A percentile compares a stretch with the other conserved stretches of the same genome.
These are phyloP conservation scores for Aquilaria yunnanensis DNA, from an alignment of 345 rosid genomes.

Conservation along the genomic window DNA sequence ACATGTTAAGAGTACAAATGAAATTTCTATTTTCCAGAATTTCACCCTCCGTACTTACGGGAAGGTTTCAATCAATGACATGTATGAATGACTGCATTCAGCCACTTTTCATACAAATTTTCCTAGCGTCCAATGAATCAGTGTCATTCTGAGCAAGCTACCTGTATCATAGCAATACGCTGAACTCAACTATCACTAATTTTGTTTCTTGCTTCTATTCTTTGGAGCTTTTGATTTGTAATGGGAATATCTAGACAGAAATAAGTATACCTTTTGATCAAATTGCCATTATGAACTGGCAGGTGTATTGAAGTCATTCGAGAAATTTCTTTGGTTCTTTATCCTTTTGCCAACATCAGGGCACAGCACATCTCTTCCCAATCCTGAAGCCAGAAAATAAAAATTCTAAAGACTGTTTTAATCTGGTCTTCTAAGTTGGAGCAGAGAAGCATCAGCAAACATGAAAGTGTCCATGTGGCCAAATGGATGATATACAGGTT, in stretches of 20 bases:
- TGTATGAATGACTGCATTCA: slow-evolving; percentile 29
- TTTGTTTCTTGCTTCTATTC: slow-evolving; percentile 25
- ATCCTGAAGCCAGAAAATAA: slow-evolving; percentile 26
- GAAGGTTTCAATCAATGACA: slow-evolving; percentile 14
- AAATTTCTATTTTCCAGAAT: slow-evolving; percentile 14
- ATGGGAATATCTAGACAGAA: slow-evolving; percentile 17
- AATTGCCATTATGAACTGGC: slow-evolving; percentile 15
- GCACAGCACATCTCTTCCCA: slow-evolving; percentile 20
- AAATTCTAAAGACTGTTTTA: slow-evolving; percentile 14
- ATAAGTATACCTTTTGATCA: slow-evolving; percentile 26
- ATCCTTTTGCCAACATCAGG: slow-evolving; percentile 5
- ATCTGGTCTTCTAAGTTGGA: slow-evolving; percentile 23
- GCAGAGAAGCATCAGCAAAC: slow-evolving; percentile 6
- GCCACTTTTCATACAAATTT: slow-evolving; percentile 17
- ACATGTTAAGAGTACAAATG: slow-evolving; percentile 1
- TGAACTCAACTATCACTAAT: slow-evolving; percentile 11
- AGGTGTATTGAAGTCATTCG: slow-evolving; percentile 17
- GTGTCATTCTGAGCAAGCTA: slow-evolving; percentile 13
- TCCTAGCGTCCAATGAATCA: slow-evolving; percentile 16
- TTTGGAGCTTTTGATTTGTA: slow-evolving; percentile 14
- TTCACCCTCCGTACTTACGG: slow-evolving; percentile 17
- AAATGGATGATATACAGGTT: slow-evolving; percentile 19
- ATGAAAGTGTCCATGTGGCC: slow-evolving; percentile 1
- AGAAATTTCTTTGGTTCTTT: slow-evolving; percentile 8
- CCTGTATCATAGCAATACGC: slow-evolving; percentile 25